phyloP scores from a whole-genome alignment of 2,329 filamentous ascomycete species.

The Phoma sp. region DNA sequence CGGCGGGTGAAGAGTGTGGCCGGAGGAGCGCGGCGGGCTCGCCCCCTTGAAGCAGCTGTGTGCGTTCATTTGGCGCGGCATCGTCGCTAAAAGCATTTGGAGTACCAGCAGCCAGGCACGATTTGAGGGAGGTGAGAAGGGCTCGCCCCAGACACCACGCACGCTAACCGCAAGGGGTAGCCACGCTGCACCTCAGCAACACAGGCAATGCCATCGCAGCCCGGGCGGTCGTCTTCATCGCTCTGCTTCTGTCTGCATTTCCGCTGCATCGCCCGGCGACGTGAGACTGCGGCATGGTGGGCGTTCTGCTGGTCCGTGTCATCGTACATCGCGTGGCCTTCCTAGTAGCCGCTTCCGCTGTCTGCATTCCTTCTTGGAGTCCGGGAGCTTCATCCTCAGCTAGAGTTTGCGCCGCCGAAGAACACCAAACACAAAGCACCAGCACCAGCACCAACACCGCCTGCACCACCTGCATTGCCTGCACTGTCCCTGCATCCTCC shows the following conservation, averaged over 20 bases:
- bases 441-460: conserved; percentile 1
- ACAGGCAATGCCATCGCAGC: background rate
- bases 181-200: background rate
- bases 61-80: conserved; percentile 12
- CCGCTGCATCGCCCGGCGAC: background rate
- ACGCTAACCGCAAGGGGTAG: conserved; percentile 6
- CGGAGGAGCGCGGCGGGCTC: conserved; percentile 8
- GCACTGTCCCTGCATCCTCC: background rate
- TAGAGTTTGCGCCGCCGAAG: conserved; percentile 9
- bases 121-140: conserved; percentile 3
- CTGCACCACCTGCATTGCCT: background rate
- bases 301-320: conserved; percentile 17
- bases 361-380: conserved; percentile 10
- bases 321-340: conserved; percentile 12
- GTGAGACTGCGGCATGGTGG: conserved; percentile 7
- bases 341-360: conserved; percentile 2
- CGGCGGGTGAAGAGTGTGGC: conserved; percentile 8
- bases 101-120: background rate
- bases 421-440: conserved; percentile 5
- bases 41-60: conserved; percentile 15
- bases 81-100: conserved; percentile 12
- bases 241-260: background rate
- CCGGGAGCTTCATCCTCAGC: conserved; percentile 9
- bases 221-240: background rate
- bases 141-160: background rate